Percentiles rank a stretch among this genome's conserved stretches.
phyloP scores from a whole-genome alignment of 768 basidiomycete species.

The Phylloporus rhodoxanthus region DNA sequence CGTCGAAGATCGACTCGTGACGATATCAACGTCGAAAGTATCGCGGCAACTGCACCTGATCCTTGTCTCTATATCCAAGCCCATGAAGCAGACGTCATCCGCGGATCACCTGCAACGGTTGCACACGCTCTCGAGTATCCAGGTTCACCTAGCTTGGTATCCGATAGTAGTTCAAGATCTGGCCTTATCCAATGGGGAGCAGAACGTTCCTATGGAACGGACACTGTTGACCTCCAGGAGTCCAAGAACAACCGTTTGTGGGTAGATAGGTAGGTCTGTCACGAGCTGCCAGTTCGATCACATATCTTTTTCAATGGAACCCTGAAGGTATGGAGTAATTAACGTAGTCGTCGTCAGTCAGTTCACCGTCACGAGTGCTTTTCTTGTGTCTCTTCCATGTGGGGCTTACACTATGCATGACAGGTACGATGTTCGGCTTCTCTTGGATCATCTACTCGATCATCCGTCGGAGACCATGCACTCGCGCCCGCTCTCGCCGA shows the following conservation, averaged over 20 bases:
- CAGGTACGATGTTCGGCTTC: constrained; percentile 78
- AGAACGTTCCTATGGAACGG: constrained; percentile 8
- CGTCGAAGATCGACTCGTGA: constrained; percentile 12
- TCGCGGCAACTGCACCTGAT: constrained; percentile 12
- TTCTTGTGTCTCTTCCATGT: constrained; percentile 14
- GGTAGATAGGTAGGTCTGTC: constrained; percentile 76
- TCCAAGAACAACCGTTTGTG: constrained; percentile 37
- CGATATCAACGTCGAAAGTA: background rate
- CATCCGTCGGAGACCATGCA: background rate
- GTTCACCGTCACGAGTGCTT: constrained; percentile 1
- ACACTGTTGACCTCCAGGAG: background rate
- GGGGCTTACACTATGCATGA: constrained; percentile 16
- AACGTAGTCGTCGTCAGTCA: constrained; percentile 4
- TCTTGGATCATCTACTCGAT: constrained; percentile 50
- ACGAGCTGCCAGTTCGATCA: constrained; percentile 6
- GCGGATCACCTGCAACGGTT: constrained; percentile 40
- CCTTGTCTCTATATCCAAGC: constrained; percentile 53
- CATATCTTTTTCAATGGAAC: constrained; percentile 2
- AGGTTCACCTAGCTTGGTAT: constrained; percentile 3
- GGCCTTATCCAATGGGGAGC: constrained; percentile 34
- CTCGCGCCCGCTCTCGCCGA: constrained; percentile 38
- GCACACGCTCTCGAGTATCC: constrained; percentile 33
- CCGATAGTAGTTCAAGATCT: constrained; percentile 18
- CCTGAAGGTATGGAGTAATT: constrained; percentile 10
- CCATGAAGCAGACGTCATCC: constrained; percentile 69